Evolutionary conservation across 352 stramenopile species (phyloP).

Genomic region (Hyaloperonospora arabidopsidis): DNA sequence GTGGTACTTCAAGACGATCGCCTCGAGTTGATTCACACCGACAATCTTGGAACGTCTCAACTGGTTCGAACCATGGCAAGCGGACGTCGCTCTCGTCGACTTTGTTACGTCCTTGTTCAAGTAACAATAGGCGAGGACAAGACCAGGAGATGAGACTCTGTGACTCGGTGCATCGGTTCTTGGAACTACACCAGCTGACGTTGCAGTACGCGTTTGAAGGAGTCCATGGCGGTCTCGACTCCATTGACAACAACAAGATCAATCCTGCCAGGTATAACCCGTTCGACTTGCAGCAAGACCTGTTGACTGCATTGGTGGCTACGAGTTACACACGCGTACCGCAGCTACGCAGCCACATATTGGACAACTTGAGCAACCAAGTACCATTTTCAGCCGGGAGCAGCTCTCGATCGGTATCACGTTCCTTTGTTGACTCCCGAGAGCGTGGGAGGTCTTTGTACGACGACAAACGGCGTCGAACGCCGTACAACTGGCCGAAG

Average conservation of each 20-base stretch:
- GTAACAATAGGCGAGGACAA: conserved; percentile 15
- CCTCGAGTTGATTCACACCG: too few species aligned
- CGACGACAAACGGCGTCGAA: conserved; percentile 39
- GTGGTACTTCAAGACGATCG: conserved; percentile 16
- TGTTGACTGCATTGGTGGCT: conserved; percentile 38
- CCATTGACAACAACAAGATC: conserved; percentile 5
- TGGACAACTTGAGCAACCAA: conserved; percentile 37
- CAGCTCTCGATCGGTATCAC: conserved; percentile 17
- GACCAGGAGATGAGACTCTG: conserved; percentile 34
- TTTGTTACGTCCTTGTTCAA: not conserved
- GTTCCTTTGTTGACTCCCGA: conserved; percentile 18
- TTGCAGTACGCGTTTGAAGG: conserved; percentile 45
- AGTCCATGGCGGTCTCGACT: conserved; percentile 19
- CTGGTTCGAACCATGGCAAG: conserved; percentile 7
- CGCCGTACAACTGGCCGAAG: conserved; percentile 52
- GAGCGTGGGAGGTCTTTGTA: conserved; percentile 30
- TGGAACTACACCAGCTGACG: conserved; percentile 57
- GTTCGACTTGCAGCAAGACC: conserved; percentile 26
- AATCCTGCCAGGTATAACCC: conserved; percentile 25
- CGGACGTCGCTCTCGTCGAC: conserved; percentile 6
- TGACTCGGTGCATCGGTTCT: conserved; percentile 39
- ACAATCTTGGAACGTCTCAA: conserved; percentile 23
- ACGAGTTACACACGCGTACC: conserved; percentile 53
- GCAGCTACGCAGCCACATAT: conserved; percentile 41
- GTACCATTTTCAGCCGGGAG: conserved; percentile 12